These are phyloP conservation scores for Beverwykella pulmonaria DNA, from an alignment of 495 filamentous ascomycete genomes.

Conservation along the genomic window DNA sequence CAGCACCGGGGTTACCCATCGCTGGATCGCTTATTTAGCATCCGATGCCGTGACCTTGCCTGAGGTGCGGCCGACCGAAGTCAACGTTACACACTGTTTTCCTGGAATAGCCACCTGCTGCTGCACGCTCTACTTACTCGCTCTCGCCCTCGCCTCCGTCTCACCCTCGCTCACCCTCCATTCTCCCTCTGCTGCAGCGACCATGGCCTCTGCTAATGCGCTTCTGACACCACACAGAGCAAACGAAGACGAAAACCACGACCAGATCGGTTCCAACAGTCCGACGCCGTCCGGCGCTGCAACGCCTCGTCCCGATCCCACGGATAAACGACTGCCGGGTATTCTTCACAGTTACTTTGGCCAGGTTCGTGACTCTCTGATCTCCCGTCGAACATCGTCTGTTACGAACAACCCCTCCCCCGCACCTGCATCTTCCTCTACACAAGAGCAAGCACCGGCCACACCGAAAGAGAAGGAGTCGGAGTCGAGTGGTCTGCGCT, in stretches of 20 bases:
- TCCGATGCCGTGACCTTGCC: slow-evolving; percentile 3
- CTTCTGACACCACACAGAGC: slow-evolving; percentile 30
- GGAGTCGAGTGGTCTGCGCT: slow-evolving; percentile 52
- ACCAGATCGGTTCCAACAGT: slow-evolving; percentile 75
- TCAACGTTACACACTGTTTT: slow-evolving; percentile 31
- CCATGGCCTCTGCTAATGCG: slow-evolving; percentile 42
- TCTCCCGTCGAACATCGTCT: slow-evolving; percentile 39
- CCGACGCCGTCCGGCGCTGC: slow-evolving; percentile 77
- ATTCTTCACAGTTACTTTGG: slow-evolving; percentile 90
- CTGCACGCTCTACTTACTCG: background rate
- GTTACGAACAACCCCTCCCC: slow-evolving; percentile 39
- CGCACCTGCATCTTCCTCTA: slow-evolving; percentile 27
- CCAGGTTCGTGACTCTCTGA: slow-evolving; percentile 80
- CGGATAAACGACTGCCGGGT: slow-evolving; percentile 86
- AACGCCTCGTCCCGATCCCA: slow-evolving; percentile 84
- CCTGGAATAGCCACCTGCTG: slow-evolving; percentile 22
- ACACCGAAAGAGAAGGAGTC: slow-evolving; percentile 13
- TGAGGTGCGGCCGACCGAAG: slow-evolving; percentile 12
- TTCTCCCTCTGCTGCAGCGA: slow-evolving; percentile 11
- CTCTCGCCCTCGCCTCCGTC: slow-evolving; percentile 11
- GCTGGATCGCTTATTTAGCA: slow-evolving; percentile 18
- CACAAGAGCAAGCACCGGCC: slow-evolving; percentile 6
- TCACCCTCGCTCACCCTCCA: slow-evolving; percentile 1
- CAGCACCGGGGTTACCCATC: background rate
- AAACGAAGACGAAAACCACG: slow-evolving; percentile 62